A percentile compares a stretch with the other conserved stretches of the same genome.
phyloP scores from a whole-genome alignment of 2,329 filamentous ascomycete species.

The Monilinia polystroma region DNA sequence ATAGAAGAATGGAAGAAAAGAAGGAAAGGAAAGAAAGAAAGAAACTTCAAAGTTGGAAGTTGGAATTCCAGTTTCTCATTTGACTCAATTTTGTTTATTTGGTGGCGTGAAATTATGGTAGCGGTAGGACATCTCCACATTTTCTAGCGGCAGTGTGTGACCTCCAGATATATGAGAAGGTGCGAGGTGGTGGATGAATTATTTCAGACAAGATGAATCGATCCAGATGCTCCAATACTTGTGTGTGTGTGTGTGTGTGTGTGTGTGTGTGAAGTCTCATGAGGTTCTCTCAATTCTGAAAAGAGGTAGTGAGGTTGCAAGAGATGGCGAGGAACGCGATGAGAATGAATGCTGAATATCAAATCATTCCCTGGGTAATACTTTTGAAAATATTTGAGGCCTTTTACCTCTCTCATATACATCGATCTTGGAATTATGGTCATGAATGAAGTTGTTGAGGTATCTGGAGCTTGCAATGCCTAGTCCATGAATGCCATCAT shows the following conservation, averaged over 20 bases:
- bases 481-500: neutral
- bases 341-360: neutral
- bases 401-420: neutral
- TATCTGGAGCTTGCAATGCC: neutral
- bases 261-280: neutral
- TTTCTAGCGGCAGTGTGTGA: neutral
- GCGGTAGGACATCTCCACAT: neutral
- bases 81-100: constrained; percentile 1
- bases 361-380: neutral
- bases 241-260: neutral
- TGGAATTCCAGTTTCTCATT: neutral
- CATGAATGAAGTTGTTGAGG: no score
- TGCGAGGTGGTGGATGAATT: constrained; percentile 6
- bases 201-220: neutral
- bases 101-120: neutral
- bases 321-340: neutral
- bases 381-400: neutral
- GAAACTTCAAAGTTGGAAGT: no score
- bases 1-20: neutral
- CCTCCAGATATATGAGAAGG: constrained; percentile 4
- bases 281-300: neutral
- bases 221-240: neutral
- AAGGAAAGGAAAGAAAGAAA: neutral
- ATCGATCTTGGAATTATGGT: neutral
- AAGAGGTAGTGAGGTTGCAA: neutral